Evolutionary conservation across 257 asterid species (phyloP), one percentile per base, ranked within the genome.

Genomic region (Salvia miltiorrhiza): DNA sequence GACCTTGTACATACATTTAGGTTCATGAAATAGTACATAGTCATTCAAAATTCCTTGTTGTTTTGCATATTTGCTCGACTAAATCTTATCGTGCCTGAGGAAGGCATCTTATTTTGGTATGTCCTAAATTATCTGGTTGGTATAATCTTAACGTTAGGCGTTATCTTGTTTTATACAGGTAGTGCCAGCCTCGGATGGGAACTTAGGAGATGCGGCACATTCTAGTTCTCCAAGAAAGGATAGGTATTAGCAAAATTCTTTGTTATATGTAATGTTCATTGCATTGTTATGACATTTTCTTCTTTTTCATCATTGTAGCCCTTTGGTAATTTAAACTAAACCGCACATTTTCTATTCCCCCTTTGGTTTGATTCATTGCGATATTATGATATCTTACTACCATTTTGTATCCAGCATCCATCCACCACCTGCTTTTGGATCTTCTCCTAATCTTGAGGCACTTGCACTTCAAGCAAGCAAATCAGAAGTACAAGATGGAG

Each of bases 371-470:
- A 16, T 44, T 61, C 17, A 65, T 54, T 45, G 28, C 39, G 53
- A 67, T 76, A 28, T 63, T 75, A 47, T 21, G 44, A 75, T 71
- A 50, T 62, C 63, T 74, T 71, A 43, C 53, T 58, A 26, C 66
- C 54, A 4, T 74, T 67, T 52, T 37, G 60, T 58, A n/a, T 71
- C 48, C 88, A 90, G 97, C 85, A 77, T 83, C 79, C 99, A 94
- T 80, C 99, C 99, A 54, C 97, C 96, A 35, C 99, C 99, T 58
- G 93, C 99, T 59, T 94, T 94, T 82, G 99, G 97, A 73, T 94
- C 99, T 63, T 91, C 97, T 65, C 96, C 96, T 50, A 94, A 94
- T 80, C 99, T 91, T 19, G 99, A 91, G 86, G 87, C 96, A 59
- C 96, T 91, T 72, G 91, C 95, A 41, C 85, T 88, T 26, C 96